Percentiles rank a stretch among this genome's conserved stretches.
phyloP scores from a whole-genome alignment of 1,284 basidiomycete genomes.

The Pterulicium gracile region DNA sequence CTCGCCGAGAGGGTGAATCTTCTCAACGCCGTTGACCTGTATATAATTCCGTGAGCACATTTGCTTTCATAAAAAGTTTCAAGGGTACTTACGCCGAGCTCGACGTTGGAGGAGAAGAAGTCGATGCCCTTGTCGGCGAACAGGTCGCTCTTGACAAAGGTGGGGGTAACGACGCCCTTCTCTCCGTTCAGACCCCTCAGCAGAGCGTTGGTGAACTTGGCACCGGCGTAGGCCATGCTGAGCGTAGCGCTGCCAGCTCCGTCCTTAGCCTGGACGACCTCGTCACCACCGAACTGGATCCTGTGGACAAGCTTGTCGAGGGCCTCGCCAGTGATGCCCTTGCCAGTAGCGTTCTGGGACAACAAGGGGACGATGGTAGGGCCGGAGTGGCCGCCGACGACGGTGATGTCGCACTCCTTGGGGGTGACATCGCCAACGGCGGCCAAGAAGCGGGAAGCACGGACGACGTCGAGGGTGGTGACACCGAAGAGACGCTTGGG shows the following conservation, averaged over 20 bases:
- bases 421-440: slow-evolving; percentile 61
- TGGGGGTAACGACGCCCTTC: slow-evolving; percentile 75
- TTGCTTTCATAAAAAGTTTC: slow-evolving; percentile 7
- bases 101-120: slow-evolving; percentile 86
- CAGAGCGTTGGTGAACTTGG: slow-evolving; percentile 79
- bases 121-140: slow-evolving; percentile 76
- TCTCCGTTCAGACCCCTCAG: slow-evolving; percentile 82
- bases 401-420: slow-evolving; percentile 68
- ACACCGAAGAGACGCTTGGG: slow-evolving; percentile 76
- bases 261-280: slow-evolving; percentile 85
- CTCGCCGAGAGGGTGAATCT: slow-evolving; percentile 75
- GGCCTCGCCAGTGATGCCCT: slow-evolving; percentile 54
- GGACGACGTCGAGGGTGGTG: slow-evolving; percentile 96
- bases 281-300: slow-evolving; percentile 90
- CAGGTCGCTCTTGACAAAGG: slow-evolving; percentile 82
- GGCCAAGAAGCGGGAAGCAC: slow-evolving; percentile 86
- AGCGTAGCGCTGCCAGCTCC: slow-evolving; percentile 85
- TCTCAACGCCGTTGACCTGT: slow-evolving; percentile 80
- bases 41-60: slow-evolving; percentile 11
- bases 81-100: slow-evolving; percentile 68
- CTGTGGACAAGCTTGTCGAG: slow-evolving; percentile 70
- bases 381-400: slow-evolving; percentile 95
- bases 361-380: slow-evolving; percentile 93
- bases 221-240: slow-evolving; percentile 90
- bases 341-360: slow-evolving; percentile 65